These are phyloP conservation scores for Colletotrichum lindemuthianum DNA, from an alignment of 2,329 filamentous ascomycete species.

Conservation along the genomic window DNA sequence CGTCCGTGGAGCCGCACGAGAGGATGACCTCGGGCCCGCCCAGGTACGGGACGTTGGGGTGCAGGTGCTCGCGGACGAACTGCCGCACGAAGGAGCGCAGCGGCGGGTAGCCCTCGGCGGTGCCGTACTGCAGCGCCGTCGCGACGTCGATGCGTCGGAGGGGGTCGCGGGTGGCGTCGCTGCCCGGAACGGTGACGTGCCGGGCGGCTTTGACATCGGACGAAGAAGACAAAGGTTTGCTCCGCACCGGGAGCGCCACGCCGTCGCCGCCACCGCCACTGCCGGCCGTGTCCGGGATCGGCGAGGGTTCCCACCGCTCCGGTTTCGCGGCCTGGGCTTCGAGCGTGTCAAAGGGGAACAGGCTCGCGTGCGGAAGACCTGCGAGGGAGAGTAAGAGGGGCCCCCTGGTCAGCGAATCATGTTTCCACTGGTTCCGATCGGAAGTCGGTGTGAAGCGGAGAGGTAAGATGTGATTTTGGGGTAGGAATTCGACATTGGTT, in stretches of 20 bases:
- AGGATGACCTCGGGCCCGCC: slow-evolving; percentile 81
- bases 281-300: slow-evolving; percentile 50
- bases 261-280: slow-evolving; percentile 50
- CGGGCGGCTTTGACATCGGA: slow-evolving; percentile 42
- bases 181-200: slow-evolving; percentile 76
- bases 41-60: slow-evolving; percentile 83
- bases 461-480: too few species aligned
- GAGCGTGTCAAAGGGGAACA: slow-evolving; percentile 92
- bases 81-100: slow-evolving; percentile 81
- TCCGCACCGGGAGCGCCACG: slow-evolving; percentile 38
- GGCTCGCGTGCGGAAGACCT: slow-evolving; percentile 83
- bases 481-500: too few species aligned
- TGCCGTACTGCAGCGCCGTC: slow-evolving; percentile 87
- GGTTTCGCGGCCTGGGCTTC: slow-evolving; percentile 82
- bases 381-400: slow-evolving; percentile 1
- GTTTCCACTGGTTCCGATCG: neutral
- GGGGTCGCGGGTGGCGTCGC: slow-evolving; percentile 64
- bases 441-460: too few species aligned
- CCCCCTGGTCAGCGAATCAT: slow-evolving; percentile 14
- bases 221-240: neutral
- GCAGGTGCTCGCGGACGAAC: slow-evolving; percentile 79
- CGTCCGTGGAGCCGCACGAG: slow-evolving; percentile 86
- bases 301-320: slow-evolving; percentile 77
- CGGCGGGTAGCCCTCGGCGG: slow-evolving; percentile 82
- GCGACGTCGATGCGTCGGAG: slow-evolving; percentile 80